These are phyloP conservation scores for Rutidosis leptorrhynchoides DNA, from an alignment of 129 eudicot genomes.

Conservation along the genomic window DNA sequence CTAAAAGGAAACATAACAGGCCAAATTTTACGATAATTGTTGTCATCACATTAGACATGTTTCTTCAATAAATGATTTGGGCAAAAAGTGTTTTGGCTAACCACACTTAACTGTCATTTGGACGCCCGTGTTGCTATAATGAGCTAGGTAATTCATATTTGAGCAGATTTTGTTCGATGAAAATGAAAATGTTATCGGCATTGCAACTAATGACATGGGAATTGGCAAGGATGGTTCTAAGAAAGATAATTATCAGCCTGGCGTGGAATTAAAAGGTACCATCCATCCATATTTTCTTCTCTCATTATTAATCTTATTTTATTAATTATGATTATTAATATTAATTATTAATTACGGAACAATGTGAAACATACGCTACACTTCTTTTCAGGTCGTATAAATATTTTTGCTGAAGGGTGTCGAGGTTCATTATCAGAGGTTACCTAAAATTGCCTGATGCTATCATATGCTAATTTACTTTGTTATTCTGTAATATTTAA, in stretches of 20 bases:
- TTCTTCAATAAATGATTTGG: neutral
- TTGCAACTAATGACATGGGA: conserved; percentile 99
- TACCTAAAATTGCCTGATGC: conserved; percentile 25
- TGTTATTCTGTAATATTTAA: conserved; percentile 1
- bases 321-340: too few relatives aligned
- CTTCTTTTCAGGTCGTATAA: conserved; percentile 56
- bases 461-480: conserved; percentile 10
- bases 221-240: conserved; percentile 72
- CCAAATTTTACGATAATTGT: neutral
- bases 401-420: conserved; percentile 93
- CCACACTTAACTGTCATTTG: neutral
- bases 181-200: conserved; percentile 66
- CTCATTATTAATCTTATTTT: neutral
- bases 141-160: neutral
- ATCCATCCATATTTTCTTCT: conserved; percentile 7
- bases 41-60: neutral
- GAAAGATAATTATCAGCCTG: conserved; percentile 79
- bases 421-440: conserved; percentile 99
- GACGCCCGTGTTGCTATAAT: neutral
- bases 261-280: conserved; percentile 87
- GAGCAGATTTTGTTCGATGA: conserved; percentile 68
- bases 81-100: neutral
- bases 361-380: conserved; percentile 11
- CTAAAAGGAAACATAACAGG: neutral
- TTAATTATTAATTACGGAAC: neutral